Base-by-base conservation (phyloP, 768 basidiomycete species). In the Psilocybe cyanescens region DNA sequence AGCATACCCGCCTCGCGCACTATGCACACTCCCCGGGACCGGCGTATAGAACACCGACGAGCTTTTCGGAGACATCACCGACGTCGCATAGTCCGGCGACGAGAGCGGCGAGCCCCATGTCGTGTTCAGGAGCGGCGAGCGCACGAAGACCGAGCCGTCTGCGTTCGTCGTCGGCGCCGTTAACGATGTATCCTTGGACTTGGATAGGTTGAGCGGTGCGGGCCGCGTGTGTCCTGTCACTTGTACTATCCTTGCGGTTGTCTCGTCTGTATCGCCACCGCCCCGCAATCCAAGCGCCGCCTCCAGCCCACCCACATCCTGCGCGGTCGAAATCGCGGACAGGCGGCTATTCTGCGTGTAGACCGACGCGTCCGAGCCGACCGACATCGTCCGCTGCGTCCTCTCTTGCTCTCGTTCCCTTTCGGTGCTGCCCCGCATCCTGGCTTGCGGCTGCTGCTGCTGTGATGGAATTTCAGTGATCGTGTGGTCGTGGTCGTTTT, bases 91-190 rank as follows among this genome's bases (percentile, higher is more conserved):
- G 24, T 53, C 67, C 16, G 62, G 55, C 3, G 72, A 72, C 11
- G 76, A 77, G 1, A 72, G 50, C 0, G 78, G 74, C 28, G 77
- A 74, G 3, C 71, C 76, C 78, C 77, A 80, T 6, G 67, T 73
- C 19, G 79, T 79, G 59, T 79, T 77, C 1, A 79, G 69, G 11
- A 81, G 72, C 0, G 78, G 78, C 4, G 78, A 75, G 1, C 46
- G 44, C 68, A 24, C 16, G 24, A 24, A 24, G 24, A 24, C 24
- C 2, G 24, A 24, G 24, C 24, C 24, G 24, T 24, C 24, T 24
- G 24, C 24, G 24, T 24, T 24, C 24, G 24, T 24, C 24, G 24
- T 24, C 24, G 24, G 24, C 24, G 24, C 24, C 16, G 44, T 17
- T 11, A 33, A 29, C 17, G 51, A 50, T 3, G 48, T 1, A 11